Conservation (phyloP, 2,329 filamentous ascomycete genomes). For the Zalaria sp. region DNA sequence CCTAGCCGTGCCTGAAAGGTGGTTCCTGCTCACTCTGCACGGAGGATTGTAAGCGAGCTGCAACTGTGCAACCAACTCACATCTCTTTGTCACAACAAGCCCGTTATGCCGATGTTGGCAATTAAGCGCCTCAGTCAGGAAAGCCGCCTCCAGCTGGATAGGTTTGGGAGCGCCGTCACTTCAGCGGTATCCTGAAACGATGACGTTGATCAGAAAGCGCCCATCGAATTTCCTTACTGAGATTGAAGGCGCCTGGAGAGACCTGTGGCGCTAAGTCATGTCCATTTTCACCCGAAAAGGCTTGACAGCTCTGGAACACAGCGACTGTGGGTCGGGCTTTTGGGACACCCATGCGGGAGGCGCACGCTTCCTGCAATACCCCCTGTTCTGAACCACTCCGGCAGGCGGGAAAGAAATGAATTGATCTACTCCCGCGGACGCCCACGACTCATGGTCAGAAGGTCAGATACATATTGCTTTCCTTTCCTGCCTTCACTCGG, state of each 20-base stretch:
- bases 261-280: no score
- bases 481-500: background rate
- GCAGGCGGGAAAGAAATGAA: background rate
- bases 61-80: no score
- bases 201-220: background rate
- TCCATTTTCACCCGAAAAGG: no score
- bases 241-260: no score
- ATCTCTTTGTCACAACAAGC: no score
- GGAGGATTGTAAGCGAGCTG: no score
- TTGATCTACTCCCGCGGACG: background rate
- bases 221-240: background rate
- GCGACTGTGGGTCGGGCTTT: background rate
- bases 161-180: no score
- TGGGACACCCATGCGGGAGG: background rate
- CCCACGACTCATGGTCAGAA: background rate
- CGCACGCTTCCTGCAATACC: background rate
- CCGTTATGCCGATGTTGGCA: no score
- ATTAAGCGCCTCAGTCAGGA: no score
- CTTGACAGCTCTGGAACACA: background rate
- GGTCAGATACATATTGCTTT: background rate
- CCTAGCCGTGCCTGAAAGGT: no score
- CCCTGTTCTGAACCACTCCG: background rate
- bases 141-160: no score
- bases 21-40: no score
- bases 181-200: background rate